Conservation (phyloP, 2,329 filamentous ascomycete genomes). For the Hypoxylon sp. region DNA sequence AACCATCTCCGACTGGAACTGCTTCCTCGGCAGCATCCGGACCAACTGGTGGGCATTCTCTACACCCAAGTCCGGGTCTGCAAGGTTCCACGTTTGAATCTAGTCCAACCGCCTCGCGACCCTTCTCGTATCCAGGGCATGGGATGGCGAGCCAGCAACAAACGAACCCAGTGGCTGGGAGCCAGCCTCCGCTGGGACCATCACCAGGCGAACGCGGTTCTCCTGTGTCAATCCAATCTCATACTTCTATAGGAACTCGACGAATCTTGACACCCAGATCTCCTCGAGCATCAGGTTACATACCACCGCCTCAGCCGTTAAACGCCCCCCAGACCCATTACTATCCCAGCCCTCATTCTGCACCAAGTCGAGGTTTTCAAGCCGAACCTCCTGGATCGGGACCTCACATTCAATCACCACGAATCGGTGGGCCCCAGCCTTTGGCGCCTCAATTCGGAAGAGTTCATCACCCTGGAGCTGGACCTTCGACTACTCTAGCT, state of each 20-base stretch:
- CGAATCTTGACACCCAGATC: slow-evolving; percentile 72
- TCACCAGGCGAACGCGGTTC: slow-evolving; percentile 54
- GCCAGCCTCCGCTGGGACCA: slow-evolving; percentile 47
- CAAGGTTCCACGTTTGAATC: slow-evolving; percentile 45
- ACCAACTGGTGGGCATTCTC: slow-evolving; percentile 38
- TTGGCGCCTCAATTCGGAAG: slow-evolving; percentile 50
- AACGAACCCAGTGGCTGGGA: slow-evolving; percentile 44
- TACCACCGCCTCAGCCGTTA: slow-evolving; percentile 51
- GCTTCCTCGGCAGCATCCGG: slow-evolving; percentile 41
- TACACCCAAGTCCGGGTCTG: slow-evolving; percentile 39
- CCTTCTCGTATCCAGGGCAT: slow-evolving; percentile 45
- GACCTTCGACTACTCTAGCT: slow-evolving; percentile 45
- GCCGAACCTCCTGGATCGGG: slow-evolving; percentile 42
- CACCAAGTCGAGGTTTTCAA: slow-evolving; percentile 40
- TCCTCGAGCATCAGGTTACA: slow-evolving; percentile 65
- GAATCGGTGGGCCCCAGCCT: slow-evolving; percentile 45
- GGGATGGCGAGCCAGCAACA: slow-evolving; percentile 46
- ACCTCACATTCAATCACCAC: slow-evolving; percentile 44
- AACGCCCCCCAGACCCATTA: slow-evolving; percentile 53
- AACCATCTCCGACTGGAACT: slow-evolving; percentile 45
- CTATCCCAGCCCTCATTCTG: slow-evolving; percentile 39
- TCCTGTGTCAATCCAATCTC: slow-evolving; percentile 52
- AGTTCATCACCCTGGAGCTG: slow-evolving; percentile 39
- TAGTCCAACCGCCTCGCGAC: slow-evolving; percentile 48
- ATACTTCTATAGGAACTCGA: slow-evolving; percentile 56